These are phyloP conservation scores for Cyanidiococcus yangmingshanensis DNA, from an alignment of 23 red algal species.

Conservation along the genomic window DNA sequence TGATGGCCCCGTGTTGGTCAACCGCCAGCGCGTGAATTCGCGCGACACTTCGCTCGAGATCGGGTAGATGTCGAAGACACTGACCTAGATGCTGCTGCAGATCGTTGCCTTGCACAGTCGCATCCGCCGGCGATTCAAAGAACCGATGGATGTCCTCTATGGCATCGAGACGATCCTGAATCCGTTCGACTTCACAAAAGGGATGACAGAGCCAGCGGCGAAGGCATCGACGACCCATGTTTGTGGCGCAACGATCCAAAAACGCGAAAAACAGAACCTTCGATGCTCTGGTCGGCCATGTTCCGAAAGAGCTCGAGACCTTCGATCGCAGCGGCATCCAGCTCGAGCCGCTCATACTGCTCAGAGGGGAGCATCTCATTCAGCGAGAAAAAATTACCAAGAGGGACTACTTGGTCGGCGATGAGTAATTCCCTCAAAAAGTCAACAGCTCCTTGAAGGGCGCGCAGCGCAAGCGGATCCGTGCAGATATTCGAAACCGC, in stretches of 20 bases:
- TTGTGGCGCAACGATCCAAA: conserved; percentile 51
- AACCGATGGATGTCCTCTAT: conserved; percentile 45
- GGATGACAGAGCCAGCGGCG: conserved; percentile 69
- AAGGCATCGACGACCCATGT: conserved; percentile 61
- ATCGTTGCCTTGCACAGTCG: conserved; percentile 2
- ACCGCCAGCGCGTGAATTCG: conserved; percentile 52
- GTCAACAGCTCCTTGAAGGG: conserved; percentile 39
- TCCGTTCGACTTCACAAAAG: conserved; percentile 33
- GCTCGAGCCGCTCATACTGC: background rate
- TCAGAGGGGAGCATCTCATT: background rate
- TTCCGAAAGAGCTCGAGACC: conserved; percentile 59
- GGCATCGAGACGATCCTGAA: conserved; percentile 61
- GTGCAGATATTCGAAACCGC: background rate
- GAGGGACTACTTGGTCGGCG: conserved; percentile 46
- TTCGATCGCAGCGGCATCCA: conserved; percentile 56
- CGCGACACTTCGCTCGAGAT: conserved; percentile 64
- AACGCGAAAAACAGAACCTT: conserved; percentile 62
- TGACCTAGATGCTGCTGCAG: background rate
- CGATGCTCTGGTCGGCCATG: conserved; percentile 33
- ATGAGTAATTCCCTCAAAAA: conserved; percentile 45
- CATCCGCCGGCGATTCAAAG: background rate
- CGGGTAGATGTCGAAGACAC: conserved; percentile 47
- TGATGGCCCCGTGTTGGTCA: conserved; percentile 46
- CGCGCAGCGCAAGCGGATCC: conserved; percentile 32
- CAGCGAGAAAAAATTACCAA: conserved; percentile 62